Percentiles rank a stretch among this genome's conserved stretches.
phyloP scores from a whole-genome alignment of 2,329 filamentous ascomycete species.

The Lizonia empirigonia region DNA sequence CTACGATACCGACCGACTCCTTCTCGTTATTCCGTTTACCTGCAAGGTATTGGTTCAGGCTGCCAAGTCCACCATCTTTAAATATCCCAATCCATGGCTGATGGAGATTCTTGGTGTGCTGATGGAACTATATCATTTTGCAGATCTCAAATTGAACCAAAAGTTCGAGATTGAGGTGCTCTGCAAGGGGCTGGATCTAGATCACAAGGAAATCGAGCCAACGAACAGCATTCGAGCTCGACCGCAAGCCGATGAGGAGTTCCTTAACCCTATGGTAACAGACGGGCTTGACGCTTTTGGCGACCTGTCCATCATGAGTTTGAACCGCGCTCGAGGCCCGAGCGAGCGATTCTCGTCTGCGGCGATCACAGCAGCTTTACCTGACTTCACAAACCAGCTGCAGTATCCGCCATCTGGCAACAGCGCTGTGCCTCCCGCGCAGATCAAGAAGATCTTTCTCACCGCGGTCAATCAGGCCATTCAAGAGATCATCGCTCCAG shows the following conservation, averaged over 20 bases:
- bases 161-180: conserved; percentile 99
- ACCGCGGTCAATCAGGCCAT: conserved; percentile 87
- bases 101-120: conserved; percentile 94
- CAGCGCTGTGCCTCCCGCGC: conserved; percentile 72
- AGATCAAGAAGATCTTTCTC: conserved; percentile 76
- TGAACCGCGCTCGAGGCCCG: conserved; percentile 71
- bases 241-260: conserved; percentile 65
- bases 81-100: conserved; percentile 93
- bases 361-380: conserved; percentile 77
- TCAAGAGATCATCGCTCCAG: conserved; percentile 94
- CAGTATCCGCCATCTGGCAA: conserved; percentile 72
- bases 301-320: conserved; percentile 65
- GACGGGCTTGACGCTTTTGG: conserved; percentile 83
- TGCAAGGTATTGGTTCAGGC: conserved; percentile 94
- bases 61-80: conserved; percentile 83
- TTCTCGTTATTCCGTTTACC: conserved; percentile 94
- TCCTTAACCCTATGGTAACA: conserved; percentile 58
- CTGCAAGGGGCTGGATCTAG: conserved; percentile 88
- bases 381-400: conserved; percentile 79
- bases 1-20: conserved; percentile 86
- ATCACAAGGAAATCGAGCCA: conserved; percentile 89
- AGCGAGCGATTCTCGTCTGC: conserved; percentile 77
- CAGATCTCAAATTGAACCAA: conserved; percentile 91
- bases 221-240: conserved; percentile 84
- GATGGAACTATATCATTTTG: conserved; percentile 91